Base-by-base conservation (phyloP, 1,284 basidiomycete species). In the Microbotryomycetes sp. region DNA sequence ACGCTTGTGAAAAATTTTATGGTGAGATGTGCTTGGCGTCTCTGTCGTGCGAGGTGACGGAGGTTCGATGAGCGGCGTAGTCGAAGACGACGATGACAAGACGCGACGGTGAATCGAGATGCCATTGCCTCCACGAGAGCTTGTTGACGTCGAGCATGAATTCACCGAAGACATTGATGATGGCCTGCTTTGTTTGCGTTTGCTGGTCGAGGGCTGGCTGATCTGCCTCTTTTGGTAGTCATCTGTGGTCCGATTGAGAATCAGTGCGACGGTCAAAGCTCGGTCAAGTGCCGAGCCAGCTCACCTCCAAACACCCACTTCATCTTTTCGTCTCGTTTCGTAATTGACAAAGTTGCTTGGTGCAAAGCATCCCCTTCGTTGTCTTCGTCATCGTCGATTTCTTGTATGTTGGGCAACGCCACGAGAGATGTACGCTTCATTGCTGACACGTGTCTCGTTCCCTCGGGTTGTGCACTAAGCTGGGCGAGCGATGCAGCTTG, bases 21-120 rank as follows among this genome's bases (percentile, higher is more conserved):
- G n/a, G n/a, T n/a, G n/a, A n/a, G n/a, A 23, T 16, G 47, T 16
- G 23, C 12, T 16, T 25, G 15, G 5, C 7, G 26, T 29, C 2
- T 23, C n/a, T 6, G 28, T 30, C 1, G 57, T 46, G 1, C 42
- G 36, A 29, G 45, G 25, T 1, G 57, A 3, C 22, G 50, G 6
- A n/a, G 50, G 42, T 30, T 23, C 23, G 48, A 62, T 36, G 6
- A 62, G 42, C 7, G 61, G 61, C 6, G 56, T 28, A 7, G 31
- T 49, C 16, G 60, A 62, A 0, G 61, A 62, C 29, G 56, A 55
- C 16, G 54, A 54, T 53, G 60, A 62, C 6, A 55, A 28, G 30
- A 57, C 14, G 19, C 60, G 60, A 12, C 45, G 53, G 53, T 58
- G 60, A 16, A 42, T 42, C 9, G 36, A 9, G 36, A 42, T 42